Evolutionary conservation across 345 rosid species (phyloP), one percentile per base, ranked within the genome.

Genomic region (Xanthoceras sorbifolium): DNA sequence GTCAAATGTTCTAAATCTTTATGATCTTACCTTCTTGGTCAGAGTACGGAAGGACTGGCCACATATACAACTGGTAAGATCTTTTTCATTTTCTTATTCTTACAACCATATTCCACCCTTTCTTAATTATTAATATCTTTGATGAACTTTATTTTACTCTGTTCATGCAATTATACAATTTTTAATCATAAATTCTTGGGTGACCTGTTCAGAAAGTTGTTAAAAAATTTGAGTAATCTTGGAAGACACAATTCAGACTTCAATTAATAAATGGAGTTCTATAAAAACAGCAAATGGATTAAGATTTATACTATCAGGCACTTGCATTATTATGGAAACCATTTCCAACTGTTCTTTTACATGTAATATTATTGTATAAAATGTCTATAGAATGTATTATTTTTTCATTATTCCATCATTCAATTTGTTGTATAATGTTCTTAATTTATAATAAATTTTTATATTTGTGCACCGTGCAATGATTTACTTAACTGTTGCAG

Each of bases 1-100:
- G 20, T 36, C 67, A 23, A 57, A 57, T 57, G 1, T 29, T 77
- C 61, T 54, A 42, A 69, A 62, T 34, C 8, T 65, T 66, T 65
- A 29, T 72, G 17, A 69, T 67, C 60, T 65, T 63, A 22, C 20
- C 52, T 78, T 23, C 74, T 81, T 73, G 67, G 64, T 72, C 89
- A 91, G 95, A 87, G 73, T 89, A 91, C 80, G 93, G 95, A 85
- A 84, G 81, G 74, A 85, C 88, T 31, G 68, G 87, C 74, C 92
- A 91, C 83, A 83, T 89, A 76, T 89, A 91, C 85, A 91, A 91
- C 82, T 91, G 91, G 94, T 91, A 85, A 71, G 83, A 38, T 84
- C 34, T 75, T 68, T 20, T 71, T n/a, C 22, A 5, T 52, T 77
- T 23, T 26, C 31, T 32, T 60, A 54, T n/a, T 55, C 36, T 25